phyloP scores from a whole-genome alignment of 1,139 yeast genomes.

The Blastobotrys apis region DNA sequence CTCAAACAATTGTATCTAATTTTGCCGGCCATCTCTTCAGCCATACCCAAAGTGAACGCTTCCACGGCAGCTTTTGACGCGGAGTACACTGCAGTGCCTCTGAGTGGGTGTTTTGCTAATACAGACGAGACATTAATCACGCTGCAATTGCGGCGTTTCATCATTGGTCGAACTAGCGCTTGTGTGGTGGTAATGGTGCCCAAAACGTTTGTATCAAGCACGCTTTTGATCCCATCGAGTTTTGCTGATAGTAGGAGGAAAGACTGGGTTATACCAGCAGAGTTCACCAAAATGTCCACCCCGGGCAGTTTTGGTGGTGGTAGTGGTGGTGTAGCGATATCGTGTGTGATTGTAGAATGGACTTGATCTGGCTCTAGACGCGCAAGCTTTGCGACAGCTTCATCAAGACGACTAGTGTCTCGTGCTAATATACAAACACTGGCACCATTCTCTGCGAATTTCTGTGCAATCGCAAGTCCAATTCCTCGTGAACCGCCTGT shows the following conservation, averaged over 20 bases:
- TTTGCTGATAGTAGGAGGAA: conserved; percentile 49
- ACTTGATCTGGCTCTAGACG: conserved; percentile 32
- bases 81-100: conserved; percentile 73
- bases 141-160: conserved; percentile 34
- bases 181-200: conserved; percentile 63
- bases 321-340: conserved; percentile 37
- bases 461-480: conserved; percentile 62
- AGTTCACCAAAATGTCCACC: conserved; percentile 56
- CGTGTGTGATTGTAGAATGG: conserved; percentile 52
- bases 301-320: conserved; percentile 3
- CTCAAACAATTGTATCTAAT: conserved; percentile 61
- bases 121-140: conserved; percentile 73
- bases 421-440: conserved; percentile 61
- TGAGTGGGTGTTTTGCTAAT: conserved; percentile 46
- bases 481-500: conserved; percentile 90
- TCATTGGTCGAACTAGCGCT: conserved; percentile 46
- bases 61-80: conserved; percentile 73
- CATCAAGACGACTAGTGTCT: conserved; percentile 39
- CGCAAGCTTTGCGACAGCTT: conserved; percentile 40
- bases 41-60: conserved; percentile 61
- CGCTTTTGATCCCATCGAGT: conserved; percentile 41
- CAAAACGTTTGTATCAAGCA: conserved; percentile 58
- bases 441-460: conserved; percentile 58
- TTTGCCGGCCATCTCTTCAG: conserved; percentile 53
- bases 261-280: conserved; percentile 77